A percentile compares a stretch with the other conserved stretches of the same genome.
phyloP scores from a whole-genome alignment of 345 rosid species.

The Brassica incana region DNA sequence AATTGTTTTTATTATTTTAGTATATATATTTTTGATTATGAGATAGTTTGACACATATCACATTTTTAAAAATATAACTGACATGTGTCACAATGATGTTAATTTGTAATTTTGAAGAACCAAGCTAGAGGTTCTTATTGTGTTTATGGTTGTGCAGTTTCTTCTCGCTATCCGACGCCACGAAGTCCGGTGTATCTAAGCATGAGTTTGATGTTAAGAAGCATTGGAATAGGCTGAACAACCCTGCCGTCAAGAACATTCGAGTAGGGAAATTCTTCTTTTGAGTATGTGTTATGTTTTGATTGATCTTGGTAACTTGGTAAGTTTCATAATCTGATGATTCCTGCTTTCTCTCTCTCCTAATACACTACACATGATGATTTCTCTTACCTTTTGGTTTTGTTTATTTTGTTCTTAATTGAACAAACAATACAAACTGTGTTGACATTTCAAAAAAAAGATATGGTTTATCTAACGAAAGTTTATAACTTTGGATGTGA shows the following conservation, averaged over 20 bases:
- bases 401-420: too few species aligned
- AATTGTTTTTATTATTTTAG: too few species aligned
- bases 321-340: background rate
- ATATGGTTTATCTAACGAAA: too few species aligned
- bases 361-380: background rate
- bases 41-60: too few species aligned
- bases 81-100: too few species aligned
- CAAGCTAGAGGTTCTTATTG: too few species aligned
- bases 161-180: constrained; percentile 48
- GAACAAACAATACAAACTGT: background rate
- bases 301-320: background rate
- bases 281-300: background rate
- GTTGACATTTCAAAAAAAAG: too few species aligned
- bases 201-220: constrained; percentile 74
- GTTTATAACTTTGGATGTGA: background rate
- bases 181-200: constrained; percentile 62
- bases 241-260: constrained; percentile 78
- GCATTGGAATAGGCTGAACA: constrained; percentile 87
- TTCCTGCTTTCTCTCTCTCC: background rate
- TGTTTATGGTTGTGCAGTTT: constrained; percentile 45
- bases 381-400: background rate
- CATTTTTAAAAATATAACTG: too few species aligned
- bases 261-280: constrained; percentile 41
- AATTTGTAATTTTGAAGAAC: too few species aligned
- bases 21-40: too few species aligned